Conservation (phyloP, 208 protist genomes). For the Novymonas esmeraldas region DNA sequence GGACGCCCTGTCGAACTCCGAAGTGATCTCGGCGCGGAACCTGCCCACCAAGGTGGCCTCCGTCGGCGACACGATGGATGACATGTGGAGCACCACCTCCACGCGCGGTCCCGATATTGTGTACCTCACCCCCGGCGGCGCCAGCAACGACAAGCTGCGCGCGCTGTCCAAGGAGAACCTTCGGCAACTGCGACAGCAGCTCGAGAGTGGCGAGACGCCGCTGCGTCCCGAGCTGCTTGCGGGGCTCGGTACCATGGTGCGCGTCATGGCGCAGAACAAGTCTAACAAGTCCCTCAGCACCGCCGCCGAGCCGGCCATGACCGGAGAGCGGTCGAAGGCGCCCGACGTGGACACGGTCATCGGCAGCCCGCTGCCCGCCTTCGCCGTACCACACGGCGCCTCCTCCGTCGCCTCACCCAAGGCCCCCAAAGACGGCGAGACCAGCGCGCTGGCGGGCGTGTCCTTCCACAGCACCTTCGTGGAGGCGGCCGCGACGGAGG, state of each 20-base stretch:
- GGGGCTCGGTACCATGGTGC: slow-evolving; percentile 42
- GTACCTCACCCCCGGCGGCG: neutral
- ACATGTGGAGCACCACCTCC: slow-evolving; percentile 59
- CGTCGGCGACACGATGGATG: slow-evolving; percentile 38
- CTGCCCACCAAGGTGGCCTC: slow-evolving; percentile 15
- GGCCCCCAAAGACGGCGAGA: slow-evolving; percentile 5
- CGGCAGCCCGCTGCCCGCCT: slow-evolving; percentile 11
- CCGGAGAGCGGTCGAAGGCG: slow-evolving; percentile 25
- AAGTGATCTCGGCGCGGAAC: slow-evolving; percentile 17
- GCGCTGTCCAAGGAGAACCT: slow-evolving; percentile 58
- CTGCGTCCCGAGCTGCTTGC: slow-evolving; percentile 60
- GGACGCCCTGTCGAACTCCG: slow-evolving; percentile 37
- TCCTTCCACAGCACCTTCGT: slow-evolving; percentile 27
- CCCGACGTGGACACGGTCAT: no score
- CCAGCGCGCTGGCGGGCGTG: slow-evolving; percentile 4
- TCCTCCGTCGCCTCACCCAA: neutral
- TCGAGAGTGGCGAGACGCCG: slow-evolving; percentile 57
- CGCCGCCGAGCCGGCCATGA: slow-evolving; percentile 39
- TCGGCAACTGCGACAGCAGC: slow-evolving; percentile 53
- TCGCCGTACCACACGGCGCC: neutral
- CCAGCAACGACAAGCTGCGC: slow-evolving; percentile 21
- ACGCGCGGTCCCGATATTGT: slow-evolving; percentile 33
- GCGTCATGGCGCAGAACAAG: slow-evolving; percentile 34
- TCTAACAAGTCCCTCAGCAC: slow-evolving; percentile 38
- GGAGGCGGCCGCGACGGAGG: slow-evolving; percentile 20